Conservation (phyloP, 176 grass and related monocot genomes). For the Zoysia pacifica region DNA sequence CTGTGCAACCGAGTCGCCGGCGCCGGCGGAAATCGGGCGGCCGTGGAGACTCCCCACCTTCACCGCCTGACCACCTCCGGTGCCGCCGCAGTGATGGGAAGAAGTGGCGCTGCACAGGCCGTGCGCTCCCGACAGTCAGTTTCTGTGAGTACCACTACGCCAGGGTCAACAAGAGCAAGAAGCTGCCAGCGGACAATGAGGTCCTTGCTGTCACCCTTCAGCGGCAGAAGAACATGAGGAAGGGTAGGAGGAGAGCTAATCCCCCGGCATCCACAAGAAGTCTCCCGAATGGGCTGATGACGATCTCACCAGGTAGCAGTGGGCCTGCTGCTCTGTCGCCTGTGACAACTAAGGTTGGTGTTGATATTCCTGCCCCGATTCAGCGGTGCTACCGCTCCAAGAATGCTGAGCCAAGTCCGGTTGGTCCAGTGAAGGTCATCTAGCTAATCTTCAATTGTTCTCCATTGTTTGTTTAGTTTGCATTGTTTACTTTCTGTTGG, state of each 20-base stretch:
- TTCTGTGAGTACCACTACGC: conserved; percentile 87
- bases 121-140: conserved; percentile 60
- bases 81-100: conserved; percentile 91
- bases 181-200: conserved; percentile 53
- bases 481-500: conserved; percentile 19
- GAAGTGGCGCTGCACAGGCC: conserved; percentile 78
- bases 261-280: conserved; percentile 39
- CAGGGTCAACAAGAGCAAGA: conserved; percentile 60
- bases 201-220: conserved; percentile 51
- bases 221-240: conserved; percentile 52
- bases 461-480: conserved; percentile 26
- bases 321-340: conserved; percentile 29
- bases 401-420: conserved; percentile 79
- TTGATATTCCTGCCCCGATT: conserved; percentile 47
- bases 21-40: conserved; percentile 33
- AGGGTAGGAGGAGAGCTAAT: conserved; percentile 44
- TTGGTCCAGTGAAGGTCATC: conserved; percentile 79
- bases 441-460: conserved; percentile 35
- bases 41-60: conserved; percentile 48
- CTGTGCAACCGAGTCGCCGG: conserved; percentile 44
- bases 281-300: conserved; percentile 97
- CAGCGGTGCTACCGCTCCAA: conserved; percentile 82
- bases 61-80: conserved; percentile 62
- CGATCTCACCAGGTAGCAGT: conserved; percentile 69
- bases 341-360: conserved; percentile 69